Conservation (phyloP, 192 early-diverging fungal genomes). For the Dispira simplex region DNA sequence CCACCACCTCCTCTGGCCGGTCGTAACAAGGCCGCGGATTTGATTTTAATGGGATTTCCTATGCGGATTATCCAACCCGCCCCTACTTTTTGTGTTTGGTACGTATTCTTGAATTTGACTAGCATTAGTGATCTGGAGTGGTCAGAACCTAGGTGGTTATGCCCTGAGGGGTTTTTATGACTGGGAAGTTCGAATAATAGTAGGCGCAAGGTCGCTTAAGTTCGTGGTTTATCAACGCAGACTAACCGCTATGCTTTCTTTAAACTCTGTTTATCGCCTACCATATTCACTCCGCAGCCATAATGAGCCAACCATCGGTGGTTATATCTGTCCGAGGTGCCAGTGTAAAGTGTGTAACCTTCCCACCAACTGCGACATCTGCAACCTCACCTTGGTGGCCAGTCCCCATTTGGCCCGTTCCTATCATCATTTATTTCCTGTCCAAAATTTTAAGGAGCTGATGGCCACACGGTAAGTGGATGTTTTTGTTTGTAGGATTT, state of each 20-base stretch:
- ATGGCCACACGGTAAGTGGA: slow-evolving; percentile 9
- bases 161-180: too few relatives aligned
- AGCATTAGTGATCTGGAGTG: too few relatives aligned
- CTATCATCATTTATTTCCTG: slow-evolving; percentile 91
- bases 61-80: slow-evolving; percentile 16
- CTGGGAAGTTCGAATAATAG: too few relatives aligned
- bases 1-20: slow-evolving; percentile 66
- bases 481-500: slow-evolving; percentile 1
- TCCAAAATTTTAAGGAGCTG: slow-evolving; percentile 65
- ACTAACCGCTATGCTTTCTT: too few relatives aligned
- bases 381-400: slow-evolving; percentile 72
- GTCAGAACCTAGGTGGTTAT: too few relatives aligned
- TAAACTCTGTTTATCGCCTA: slow-evolving; percentile 6
- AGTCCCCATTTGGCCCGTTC: slow-evolving; percentile 81
- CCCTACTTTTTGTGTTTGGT: slow-evolving; percentile 65
- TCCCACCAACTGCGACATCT: slow-evolving; percentile 87
- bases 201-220: too few relatives aligned
- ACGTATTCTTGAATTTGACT: slow-evolving; percentile 5
- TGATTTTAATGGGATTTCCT: slow-evolving; percentile 93
- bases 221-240: not conserved
- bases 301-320: slow-evolving; percentile 43
- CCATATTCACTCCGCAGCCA: slow-evolving; percentile 28
- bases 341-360: slow-evolving; percentile 66
- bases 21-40: slow-evolving; percentile 37
- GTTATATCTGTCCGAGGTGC: slow-evolving; percentile 81